Evolutionary conservation across 805 yeast genomes (phyloP).

Genomic region (Suhomyces sp.): DNA sequence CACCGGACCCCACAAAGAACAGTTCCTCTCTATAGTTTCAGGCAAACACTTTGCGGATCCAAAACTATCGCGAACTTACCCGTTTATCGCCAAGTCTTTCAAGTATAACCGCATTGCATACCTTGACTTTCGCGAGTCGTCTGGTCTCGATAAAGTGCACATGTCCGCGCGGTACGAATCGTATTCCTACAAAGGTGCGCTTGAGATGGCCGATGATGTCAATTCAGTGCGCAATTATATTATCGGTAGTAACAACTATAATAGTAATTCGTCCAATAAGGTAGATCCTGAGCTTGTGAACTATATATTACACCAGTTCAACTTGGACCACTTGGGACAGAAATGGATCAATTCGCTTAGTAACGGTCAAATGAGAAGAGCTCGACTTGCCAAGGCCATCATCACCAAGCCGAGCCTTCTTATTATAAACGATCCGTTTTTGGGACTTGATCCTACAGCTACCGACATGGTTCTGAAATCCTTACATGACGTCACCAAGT

Average conservation of each 20-base stretch:
- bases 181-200: conserved; percentile 64
- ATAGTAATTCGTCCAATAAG: conserved; percentile 26
- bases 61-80: conserved; percentile 52
- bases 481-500: conserved; percentile 29
- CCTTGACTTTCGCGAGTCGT: conserved; percentile 33
- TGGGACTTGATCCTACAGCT: conserved; percentile 84
- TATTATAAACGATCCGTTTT: conserved; percentile 85
- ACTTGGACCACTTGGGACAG: conserved; percentile 53
- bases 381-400: conserved; percentile 76
- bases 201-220: conserved; percentile 56
- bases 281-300: conserved; percentile 30
- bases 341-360: conserved; percentile 85
- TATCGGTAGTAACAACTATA: conserved; percentile 55
- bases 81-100: conserved; percentile 34
- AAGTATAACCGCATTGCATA: conserved; percentile 32
- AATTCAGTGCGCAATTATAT: conserved; percentile 55
- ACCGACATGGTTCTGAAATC: conserved; percentile 56
- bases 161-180: conserved; percentile 87
- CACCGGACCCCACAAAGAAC: conserved; percentile 47
- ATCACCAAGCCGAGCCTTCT: conserved; percentile 62
- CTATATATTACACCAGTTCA: conserved; percentile 47
- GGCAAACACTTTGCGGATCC: conserved; percentile 55
- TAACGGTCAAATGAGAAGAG: conserved; percentile 92
- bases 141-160: conserved; percentile 55
- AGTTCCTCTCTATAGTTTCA: conserved; percentile 54